These are phyloP conservation scores for Aspergillus ochraceus DNA, from an alignment of 2,329 filamentous ascomycete species.

Conservation along the genomic window DNA sequence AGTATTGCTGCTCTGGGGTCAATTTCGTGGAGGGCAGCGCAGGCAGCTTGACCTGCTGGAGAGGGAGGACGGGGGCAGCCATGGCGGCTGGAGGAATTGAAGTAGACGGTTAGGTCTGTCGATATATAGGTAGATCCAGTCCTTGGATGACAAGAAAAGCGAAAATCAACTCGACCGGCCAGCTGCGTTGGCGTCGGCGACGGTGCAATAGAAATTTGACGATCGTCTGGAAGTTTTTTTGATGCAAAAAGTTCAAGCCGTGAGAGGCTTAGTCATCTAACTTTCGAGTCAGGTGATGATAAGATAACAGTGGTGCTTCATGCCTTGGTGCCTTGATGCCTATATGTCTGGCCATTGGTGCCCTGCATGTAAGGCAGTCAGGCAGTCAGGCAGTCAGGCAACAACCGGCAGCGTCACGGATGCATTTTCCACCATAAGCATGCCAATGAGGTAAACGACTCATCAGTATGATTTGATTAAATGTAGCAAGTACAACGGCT, in stretches of 20 bases:
- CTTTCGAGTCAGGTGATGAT: not conserved
- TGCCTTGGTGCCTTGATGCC: not conserved
- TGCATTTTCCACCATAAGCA: not conserved
- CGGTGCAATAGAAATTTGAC: not conserved
- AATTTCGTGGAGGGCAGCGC: constrained; percentile 72
- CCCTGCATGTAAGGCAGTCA: too few species aligned
- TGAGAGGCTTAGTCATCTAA: not conserved
- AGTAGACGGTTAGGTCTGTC: not conserved
- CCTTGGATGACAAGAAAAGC: not conserved
- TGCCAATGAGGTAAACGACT: too few species aligned
- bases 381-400: not conserved
- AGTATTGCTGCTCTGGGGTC: constrained; percentile 93
- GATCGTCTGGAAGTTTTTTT: constrained; percentile 1
- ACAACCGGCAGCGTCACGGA: too few species aligned
- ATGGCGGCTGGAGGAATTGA: constrained; percentile 50
- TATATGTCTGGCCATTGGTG: too few species aligned
- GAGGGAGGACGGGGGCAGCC: constrained; percentile 81
- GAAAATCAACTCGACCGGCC: not conserved
- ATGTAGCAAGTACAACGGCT: too few species aligned
- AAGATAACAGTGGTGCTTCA: not conserved
- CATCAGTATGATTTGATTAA: too few species aligned
- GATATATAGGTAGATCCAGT: too few species aligned
- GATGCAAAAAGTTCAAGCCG: not conserved
- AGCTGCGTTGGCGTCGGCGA: constrained; percentile 5
- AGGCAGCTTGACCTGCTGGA: constrained; percentile 79